Evolutionary conservation across 2,329 filamentous ascomycete genomes (phyloP).

Genomic region (Alternaria viburni): DNA sequence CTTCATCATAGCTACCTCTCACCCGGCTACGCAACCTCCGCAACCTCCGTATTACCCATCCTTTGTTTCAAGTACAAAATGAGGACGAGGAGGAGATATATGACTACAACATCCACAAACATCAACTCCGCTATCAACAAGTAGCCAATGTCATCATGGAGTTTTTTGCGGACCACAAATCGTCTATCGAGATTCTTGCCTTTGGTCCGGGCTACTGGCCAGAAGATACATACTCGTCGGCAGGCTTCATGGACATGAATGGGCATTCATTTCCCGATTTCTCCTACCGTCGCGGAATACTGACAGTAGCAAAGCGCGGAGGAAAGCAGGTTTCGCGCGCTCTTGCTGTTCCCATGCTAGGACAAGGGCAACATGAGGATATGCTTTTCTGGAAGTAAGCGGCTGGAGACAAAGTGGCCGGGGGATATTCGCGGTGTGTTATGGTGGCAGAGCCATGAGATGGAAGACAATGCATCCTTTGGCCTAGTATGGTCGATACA

Average conservation of each 20-base stretch:
- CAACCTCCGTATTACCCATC: neutral
- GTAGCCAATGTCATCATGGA: neutral
- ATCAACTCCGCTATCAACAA: neutral
- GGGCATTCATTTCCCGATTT: neutral
- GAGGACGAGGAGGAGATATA: neutral
- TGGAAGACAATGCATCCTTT: neutral
- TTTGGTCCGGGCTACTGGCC: neutral
- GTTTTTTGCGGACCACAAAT: neutral
- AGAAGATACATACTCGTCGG: neutral
- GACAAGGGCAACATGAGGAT: neutral
- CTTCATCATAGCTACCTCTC: neutral
- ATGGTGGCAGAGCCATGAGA: neutral
- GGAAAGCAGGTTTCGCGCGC: neutral
- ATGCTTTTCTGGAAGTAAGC: neutral
- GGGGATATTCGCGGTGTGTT: neutral
- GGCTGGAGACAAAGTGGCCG: neutral
- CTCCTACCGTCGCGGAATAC: neutral
- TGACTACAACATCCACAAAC: neutral
- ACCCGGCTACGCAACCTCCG: neutral
- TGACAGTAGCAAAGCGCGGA: neutral
- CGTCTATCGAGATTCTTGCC: neutral
- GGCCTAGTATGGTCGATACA: rapidly evolving
- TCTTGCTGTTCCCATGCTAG: neutral
- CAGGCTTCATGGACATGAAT: neutral
- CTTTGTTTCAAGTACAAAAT: neutral